Evolutionary conservation across 371 early-diverging fungal genomes (phyloP).

Genomic region (Coelomomyces lativittatus): DNA sequence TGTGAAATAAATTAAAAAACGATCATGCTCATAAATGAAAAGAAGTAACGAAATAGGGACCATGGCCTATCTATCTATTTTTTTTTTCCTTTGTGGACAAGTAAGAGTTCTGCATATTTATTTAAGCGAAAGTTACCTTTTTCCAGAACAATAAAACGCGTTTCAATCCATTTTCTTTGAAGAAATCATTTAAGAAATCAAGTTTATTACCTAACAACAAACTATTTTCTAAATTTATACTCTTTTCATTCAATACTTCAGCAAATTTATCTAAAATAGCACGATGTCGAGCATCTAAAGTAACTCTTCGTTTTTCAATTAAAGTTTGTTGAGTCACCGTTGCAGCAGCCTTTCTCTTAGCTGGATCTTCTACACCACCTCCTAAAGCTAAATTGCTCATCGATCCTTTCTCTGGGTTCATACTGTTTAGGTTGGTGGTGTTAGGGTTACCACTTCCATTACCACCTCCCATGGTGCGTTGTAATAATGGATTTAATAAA

Average conservation of each 20-base stretch:
- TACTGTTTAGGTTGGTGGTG: background rate
- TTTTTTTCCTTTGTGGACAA: too few relatives aligned
- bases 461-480: too few relatives aligned
- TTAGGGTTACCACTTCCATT: too few relatives aligned
- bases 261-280: slow-evolving; percentile 33
- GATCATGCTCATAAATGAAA: too few relatives aligned
- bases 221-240: slow-evolving; percentile 20
- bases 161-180: slow-evolving; percentile 23
- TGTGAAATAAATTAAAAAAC: too few relatives aligned
- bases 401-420: background rate
- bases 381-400: background rate
- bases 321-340: background rate
- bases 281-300: slow-evolving; percentile 25
- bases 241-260: slow-evolving; percentile 19
- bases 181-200: slow-evolving; percentile 34
- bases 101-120: background rate
- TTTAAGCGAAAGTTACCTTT: slow-evolving; percentile 7
- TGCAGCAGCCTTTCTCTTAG: slow-evolving; percentile 1
- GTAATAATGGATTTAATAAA: too few relatives aligned
- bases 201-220: slow-evolving; percentile 28
- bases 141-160: slow-evolving; percentile 37
- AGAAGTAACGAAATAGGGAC: too few relatives aligned
- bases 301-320: slow-evolving; percentile 29
- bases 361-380: background rate
- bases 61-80: too few relatives aligned